These are phyloP conservation scores for Eucalyptus guilfoylei DNA, from an alignment of 345 rosid genomes.

Conservation along the genomic window DNA sequence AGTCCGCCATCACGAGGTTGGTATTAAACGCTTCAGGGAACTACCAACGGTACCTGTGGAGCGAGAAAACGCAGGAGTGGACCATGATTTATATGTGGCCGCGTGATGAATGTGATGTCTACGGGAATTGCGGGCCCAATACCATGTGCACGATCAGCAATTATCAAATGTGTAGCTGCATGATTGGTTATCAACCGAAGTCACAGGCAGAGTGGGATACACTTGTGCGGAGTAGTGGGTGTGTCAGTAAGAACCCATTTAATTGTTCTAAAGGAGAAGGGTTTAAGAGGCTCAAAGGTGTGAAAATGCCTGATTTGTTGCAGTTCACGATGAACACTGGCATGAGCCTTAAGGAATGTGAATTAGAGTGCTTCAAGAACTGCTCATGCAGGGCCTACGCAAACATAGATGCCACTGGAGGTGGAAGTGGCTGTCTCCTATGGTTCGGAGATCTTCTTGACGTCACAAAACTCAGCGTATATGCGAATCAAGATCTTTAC, in stretches of 20 bases:
- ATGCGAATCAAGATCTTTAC: not conserved
- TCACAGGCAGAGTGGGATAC: not conserved
- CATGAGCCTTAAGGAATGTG: not conserved
- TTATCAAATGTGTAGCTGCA: conserved; percentile 1
- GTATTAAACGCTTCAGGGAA: not conserved
- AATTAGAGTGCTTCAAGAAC: not conserved
- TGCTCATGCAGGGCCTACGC: not conserved
- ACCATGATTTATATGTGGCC: not conserved
- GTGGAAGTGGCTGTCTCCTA: not conserved
- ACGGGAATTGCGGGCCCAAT: not conserved
- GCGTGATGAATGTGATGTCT: not conserved
- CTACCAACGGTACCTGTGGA: not conserved
- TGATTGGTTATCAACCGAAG: conserved; percentile 8
- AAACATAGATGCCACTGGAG: not conserved
- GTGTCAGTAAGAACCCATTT: not conserved
- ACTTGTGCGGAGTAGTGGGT: conserved; percentile 2
- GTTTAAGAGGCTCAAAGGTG: not conserved
- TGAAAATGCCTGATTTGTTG: conserved; percentile 6
- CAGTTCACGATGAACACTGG: not conserved
- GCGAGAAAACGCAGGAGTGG: not conserved
- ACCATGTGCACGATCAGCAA: not conserved
- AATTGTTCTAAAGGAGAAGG: not conserved
- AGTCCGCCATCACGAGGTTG: not conserved
- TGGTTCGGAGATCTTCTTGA: not conserved
- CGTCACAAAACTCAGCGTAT: not conserved